A percentile compares a stretch with the other conserved stretches of the same genome.
These are phyloP conservation scores for Podila clonocystis DNA, from an alignment of 192 early-diverging fungal species.

Conservation along the genomic window DNA sequence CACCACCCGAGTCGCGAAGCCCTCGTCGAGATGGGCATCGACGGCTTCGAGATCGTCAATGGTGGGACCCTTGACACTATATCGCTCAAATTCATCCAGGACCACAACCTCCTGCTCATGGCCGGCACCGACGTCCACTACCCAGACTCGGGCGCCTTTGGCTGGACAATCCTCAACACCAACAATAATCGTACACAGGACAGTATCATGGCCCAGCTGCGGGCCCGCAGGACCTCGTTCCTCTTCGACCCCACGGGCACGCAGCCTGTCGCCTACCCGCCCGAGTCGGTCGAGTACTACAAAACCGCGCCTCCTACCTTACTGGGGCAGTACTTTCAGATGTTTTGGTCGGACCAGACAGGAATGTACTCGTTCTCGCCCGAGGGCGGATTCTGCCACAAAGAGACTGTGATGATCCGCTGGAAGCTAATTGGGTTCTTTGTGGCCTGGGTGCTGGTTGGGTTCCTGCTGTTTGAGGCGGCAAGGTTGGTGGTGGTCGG, in stretches of 20 bases:
- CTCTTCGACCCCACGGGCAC: conserved; percentile 76
- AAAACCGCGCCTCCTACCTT: conserved; percentile 61
- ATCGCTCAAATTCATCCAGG: conserved; percentile 62
- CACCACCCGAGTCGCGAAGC: conserved; percentile 67
- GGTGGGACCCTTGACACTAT: conserved; percentile 66
- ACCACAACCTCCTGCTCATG: conserved; percentile 62
- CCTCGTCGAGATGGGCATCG: conserved; percentile 73
- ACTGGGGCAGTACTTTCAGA: conserved; percentile 65
- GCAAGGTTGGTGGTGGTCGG: conserved; percentile 29
- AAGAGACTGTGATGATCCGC: conserved; percentile 56
- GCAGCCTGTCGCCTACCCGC: conserved; percentile 54
- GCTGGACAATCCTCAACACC: conserved; percentile 66
- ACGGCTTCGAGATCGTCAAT: conserved; percentile 76
- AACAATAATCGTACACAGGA: conserved; percentile 57
- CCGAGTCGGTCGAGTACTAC: conserved; percentile 40
- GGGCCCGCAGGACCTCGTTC: conserved; percentile 66
- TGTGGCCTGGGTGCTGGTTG: conserved; percentile 54
- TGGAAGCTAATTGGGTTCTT: conserved; percentile 56
- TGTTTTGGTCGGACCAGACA: conserved; percentile 65
- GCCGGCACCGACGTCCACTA: conserved; percentile 75
- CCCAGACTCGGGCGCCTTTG: conserved; percentile 63
- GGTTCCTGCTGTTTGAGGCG: conserved; percentile 49
- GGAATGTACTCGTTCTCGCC: conserved; percentile 76
- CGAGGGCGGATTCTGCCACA: conserved; percentile 71
- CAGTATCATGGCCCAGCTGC: conserved; percentile 67